phyloP scores from a whole-genome alignment of 2,329 filamentous ascomycete species.

The Aspergillus sp. region DNA sequence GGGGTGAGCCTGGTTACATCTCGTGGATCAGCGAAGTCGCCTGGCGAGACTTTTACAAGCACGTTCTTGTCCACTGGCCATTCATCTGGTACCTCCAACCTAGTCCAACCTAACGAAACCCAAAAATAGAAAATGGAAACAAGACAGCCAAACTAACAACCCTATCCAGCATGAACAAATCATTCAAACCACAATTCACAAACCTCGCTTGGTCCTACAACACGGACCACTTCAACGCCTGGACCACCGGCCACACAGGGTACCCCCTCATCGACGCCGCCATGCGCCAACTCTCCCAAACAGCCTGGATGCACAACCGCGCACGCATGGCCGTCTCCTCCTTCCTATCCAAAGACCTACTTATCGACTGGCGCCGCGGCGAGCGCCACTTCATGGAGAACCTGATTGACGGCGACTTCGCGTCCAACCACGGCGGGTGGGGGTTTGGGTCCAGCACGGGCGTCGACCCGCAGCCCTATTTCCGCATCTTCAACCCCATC shows the following conservation, averaged over 20 bases:
- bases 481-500: constrained; percentile 84
- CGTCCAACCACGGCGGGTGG: constrained; percentile 73
- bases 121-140: no score
- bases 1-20: constrained; percentile 64
- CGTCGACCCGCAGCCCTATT: constrained; percentile 86
- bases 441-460: constrained; percentile 67
- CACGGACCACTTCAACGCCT: constrained; percentile 65
- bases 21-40: constrained; percentile 81
- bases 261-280: constrained; percentile 84
- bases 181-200: constrained; percentile 80
- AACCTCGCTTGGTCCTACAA: constrained; percentile 83
- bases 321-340: constrained; percentile 81
- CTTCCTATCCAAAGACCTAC: constrained; percentile 76
- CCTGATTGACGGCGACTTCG: constrained; percentile 76
- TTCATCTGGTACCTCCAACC: constrained; percentile 51
- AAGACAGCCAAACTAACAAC: no score
- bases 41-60: constrained; percentile 86
- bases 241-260: constrained; percentile 73
- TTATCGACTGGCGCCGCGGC: constrained; percentile 81
- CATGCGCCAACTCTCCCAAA: constrained; percentile 71
- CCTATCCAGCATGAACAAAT: constrained; percentile 63
- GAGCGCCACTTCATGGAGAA: constrained; percentile 82
- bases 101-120: no score
- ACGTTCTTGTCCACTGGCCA: constrained; percentile 82
- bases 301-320: constrained; percentile 81